These are phyloP conservation scores for Ophidiomyces ophidiicola DNA, from an alignment of 2,329 filamentous ascomycete species.

Conservation along the genomic window DNA sequence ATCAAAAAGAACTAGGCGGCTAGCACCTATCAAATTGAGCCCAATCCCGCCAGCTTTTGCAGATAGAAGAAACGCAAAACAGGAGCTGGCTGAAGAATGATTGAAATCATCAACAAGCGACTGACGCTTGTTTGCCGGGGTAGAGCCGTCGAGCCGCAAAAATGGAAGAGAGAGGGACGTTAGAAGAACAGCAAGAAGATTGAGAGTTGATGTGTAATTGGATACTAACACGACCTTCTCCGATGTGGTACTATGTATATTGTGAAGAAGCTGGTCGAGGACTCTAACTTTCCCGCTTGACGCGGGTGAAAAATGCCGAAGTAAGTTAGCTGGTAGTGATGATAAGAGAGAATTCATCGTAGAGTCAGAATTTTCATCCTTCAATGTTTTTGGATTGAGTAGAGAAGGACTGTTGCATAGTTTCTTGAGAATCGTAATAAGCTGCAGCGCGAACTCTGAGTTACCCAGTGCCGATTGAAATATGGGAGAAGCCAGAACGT, in stretches of 20 bases:
- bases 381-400: slow-evolving; percentile 40
- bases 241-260: slow-evolving; percentile 46
- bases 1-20: slow-evolving; percentile 58
- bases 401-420: slow-evolving; percentile 59
- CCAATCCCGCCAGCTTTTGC: slow-evolving; percentile 60
- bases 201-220: slow-evolving; percentile 61
- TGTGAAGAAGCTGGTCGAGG: slow-evolving; percentile 52
- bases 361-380: slow-evolving; percentile 39
- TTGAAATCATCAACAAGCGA: slow-evolving; percentile 60
- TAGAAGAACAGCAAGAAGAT: slow-evolving; percentile 52
- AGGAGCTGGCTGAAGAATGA: slow-evolving; percentile 41
- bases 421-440: slow-evolving; percentile 63
- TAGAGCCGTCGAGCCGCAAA: slow-evolving; percentile 58
- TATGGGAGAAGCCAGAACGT: slow-evolving; percentile 51
- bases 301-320: slow-evolving; percentile 42
- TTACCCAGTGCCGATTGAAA: slow-evolving; percentile 52
- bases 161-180: slow-evolving; percentile 48
- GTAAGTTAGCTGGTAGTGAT: slow-evolving; percentile 43
- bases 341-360: slow-evolving; percentile 39
- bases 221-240: slow-evolving; percentile 67
- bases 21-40: slow-evolving; percentile 59
- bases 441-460: slow-evolving; percentile 50
- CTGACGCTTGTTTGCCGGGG: slow-evolving; percentile 52
- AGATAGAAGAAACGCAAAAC: slow-evolving; percentile 59
- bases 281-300: slow-evolving; percentile 56